These are phyloP conservation scores for Chaetomium fimeti DNA, from an alignment of 495 filamentous ascomycete genomes.

Conservation along the genomic window DNA sequence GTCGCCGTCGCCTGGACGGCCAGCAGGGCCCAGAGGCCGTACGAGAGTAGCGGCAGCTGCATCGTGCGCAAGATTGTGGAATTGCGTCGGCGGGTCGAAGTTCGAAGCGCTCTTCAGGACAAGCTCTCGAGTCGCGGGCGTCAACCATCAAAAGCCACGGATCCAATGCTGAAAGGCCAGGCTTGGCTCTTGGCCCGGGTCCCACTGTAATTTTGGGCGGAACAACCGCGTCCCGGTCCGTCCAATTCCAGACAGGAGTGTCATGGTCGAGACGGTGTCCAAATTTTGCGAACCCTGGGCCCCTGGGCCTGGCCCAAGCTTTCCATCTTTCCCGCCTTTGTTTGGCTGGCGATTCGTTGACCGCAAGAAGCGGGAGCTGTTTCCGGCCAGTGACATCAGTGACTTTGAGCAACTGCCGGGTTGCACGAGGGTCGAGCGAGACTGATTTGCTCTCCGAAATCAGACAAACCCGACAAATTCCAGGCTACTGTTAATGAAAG, in stretches of 20 bases:
- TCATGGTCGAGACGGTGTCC: too few species aligned
- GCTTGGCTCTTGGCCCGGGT: neutral
- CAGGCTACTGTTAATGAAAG: neutral
- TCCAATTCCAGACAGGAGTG: too few species aligned
- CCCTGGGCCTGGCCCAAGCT: too few species aligned
- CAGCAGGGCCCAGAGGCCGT: slow-evolving; percentile 64
- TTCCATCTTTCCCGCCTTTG: neutral
- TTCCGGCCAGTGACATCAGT: slow-evolving; percentile 35
- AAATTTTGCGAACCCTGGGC: too few species aligned
- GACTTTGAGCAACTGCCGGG: neutral
- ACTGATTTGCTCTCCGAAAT: too few species aligned
- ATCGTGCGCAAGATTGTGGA: slow-evolving; percentile 37
- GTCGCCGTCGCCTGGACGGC: slow-evolving; percentile 66
- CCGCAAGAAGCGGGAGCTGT: neutral
- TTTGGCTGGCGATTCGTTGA: neutral
- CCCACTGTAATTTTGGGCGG: slow-evolving; percentile 26
- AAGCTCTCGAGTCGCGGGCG: slow-evolving; percentile 28
- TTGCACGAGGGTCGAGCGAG: slow-evolving; percentile 21
- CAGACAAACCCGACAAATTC: too few species aligned
- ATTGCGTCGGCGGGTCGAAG: slow-evolving; percentile 14
- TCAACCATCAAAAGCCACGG: slow-evolving; percentile 31
- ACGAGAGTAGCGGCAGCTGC: slow-evolving; percentile 49
- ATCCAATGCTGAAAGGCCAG: slow-evolving; percentile 17
- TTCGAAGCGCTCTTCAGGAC: slow-evolving; percentile 27
- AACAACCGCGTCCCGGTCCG: slow-evolving; percentile 29